Evolutionary conservation across 2,329 filamentous ascomycete genomes (phyloP), one percentile per base, ranked within the genome.

Genomic region (Cladophialophora immunda): DNA sequence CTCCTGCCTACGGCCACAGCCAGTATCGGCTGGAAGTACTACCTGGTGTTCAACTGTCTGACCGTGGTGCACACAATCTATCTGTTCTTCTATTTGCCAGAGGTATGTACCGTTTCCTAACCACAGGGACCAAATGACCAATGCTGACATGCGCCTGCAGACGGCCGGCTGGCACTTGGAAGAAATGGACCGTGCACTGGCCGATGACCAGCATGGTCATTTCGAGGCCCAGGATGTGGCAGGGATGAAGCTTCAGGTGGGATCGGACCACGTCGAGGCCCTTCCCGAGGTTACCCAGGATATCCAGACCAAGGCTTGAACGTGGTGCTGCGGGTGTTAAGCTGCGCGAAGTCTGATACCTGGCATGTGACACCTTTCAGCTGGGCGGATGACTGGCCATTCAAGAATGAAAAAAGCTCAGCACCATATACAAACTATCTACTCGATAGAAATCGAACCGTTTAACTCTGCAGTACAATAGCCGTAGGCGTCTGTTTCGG

Each of bases 11-110:
- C 76, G 19, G 77, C 75, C 5, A 60, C 77, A 22, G 69, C 74
- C 22, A 70, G 59, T 1, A 76, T 79, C 62, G 72, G 67, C 8
- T 79, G 77, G 76, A 77, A 73, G 64, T 78, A 77, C 64, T 81
- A 79, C 22, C 75, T 81, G n/a, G 78, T 79, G 9, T 67, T 78
- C 8, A 76, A 77, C 17, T 65, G 74, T 7, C 73, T 75, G 13
- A 76, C 72, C 1, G 67, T 73, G 3, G 63, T 75, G 11, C 75
- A 76, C 64, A 73, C 73, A n/a, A 62, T 72, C 7, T 71, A 70
- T 27, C 72, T 79, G 22, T 79, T 70, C 55, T 75, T 78, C 52
- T 62, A 76, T 25, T 78, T 76, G 58, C 77, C 76, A 0, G 78
- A 79, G 64, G 64, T 66, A 47, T 54, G 22, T 54, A 17, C 52